A percentile compares a stretch with the other conserved stretches of the same genome.
Evolutionary conservation across 2,329 filamentous ascomycete species (phyloP).

Genomic region (Aspergillus quadrilineatus): DNA sequence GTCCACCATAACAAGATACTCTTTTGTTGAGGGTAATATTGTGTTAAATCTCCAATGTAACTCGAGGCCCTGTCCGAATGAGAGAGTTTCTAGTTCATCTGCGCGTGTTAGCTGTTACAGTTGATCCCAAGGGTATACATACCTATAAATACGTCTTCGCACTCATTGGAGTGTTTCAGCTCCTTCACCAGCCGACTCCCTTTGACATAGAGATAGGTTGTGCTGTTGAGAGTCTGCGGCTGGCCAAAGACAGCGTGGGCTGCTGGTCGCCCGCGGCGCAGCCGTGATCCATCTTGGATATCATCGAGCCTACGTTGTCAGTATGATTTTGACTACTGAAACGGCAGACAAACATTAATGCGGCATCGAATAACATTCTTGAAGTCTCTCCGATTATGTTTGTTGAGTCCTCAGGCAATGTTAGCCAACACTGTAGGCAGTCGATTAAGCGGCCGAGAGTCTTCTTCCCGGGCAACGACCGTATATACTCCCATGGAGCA

Average conservation of each 20-base stretch:
- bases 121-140: too few species aligned
- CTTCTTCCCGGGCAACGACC: slow-evolving; percentile 12
- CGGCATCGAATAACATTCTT: slow-evolving; percentile 6
- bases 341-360: slow-evolving; percentile 1
- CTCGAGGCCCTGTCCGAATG: slow-evolving; percentile 22
- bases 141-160: neutral
- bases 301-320: slow-evolving; percentile 38
- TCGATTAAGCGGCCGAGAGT: slow-evolving; percentile 8
- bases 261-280: slow-evolving; percentile 45
- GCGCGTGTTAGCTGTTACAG: too few species aligned
- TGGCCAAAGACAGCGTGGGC: slow-evolving; percentile 46
- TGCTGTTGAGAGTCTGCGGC: slow-evolving; percentile 48
- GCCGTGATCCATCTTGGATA: slow-evolving; percentile 44
- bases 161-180: neutral
- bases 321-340: neutral
- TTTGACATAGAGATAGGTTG: slow-evolving; percentile 43
- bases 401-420: neutral
- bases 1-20: slow-evolving; percentile 33
- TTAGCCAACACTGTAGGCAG: slow-evolving; percentile 8
- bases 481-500: slow-evolving; percentile 9
- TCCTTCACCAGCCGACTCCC: slow-evolving; percentile 16
- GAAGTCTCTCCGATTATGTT: neutral
- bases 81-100: slow-evolving; percentile 17
- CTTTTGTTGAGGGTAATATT: slow-evolving; percentile 19
- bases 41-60: slow-evolving; percentile 22